Percentiles rank a stretch among this genome's conserved stretches.
These are phyloP conservation scores for Colletotrichum orchidophilum DNA, from an alignment of 2,329 filamentous ascomycete genomes.

Conservation along the genomic window DNA sequence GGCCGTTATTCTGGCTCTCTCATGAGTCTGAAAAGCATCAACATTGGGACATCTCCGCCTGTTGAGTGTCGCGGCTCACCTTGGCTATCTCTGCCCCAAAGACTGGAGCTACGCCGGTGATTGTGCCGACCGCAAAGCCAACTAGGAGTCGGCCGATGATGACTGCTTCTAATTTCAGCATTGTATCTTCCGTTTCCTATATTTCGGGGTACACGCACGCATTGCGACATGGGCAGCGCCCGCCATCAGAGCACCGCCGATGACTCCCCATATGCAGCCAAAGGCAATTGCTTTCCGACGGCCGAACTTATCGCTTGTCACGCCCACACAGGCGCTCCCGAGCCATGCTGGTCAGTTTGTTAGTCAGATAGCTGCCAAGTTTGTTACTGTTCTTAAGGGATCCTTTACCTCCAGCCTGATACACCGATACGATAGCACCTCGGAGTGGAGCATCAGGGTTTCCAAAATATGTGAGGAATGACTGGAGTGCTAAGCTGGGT, in stretches of 20 bases:
- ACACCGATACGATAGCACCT: conserved; percentile 51
- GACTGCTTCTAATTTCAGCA: conserved; percentile 37
- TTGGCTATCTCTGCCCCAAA: conserved; percentile 53
- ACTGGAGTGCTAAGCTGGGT: conserved; percentile 47
- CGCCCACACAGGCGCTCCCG: conserved; percentile 50
- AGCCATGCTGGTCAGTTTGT: conserved; percentile 44
- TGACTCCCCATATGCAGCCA: conserved; percentile 49
- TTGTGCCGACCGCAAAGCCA: conserved; percentile 51
- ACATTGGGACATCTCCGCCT: neutral
- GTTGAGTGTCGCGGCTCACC: conserved; percentile 31
- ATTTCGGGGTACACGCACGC: conserved; percentile 38
- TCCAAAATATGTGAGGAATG: conserved; percentile 47
- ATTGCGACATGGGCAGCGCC: conserved; percentile 51
- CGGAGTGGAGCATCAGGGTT: conserved; percentile 45
- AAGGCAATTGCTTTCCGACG: conserved; percentile 51
- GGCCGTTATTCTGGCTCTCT: conserved; percentile 50
- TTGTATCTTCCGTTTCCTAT: no score
- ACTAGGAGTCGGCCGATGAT: conserved; percentile 49
- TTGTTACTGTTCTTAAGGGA: neutral
- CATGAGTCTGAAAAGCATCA: conserved; percentile 40
- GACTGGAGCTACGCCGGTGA: conserved; percentile 51
- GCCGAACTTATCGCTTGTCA: conserved; percentile 49
- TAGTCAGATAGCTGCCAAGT: neutral
- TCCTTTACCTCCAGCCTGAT: conserved; percentile 47
- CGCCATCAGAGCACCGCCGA: conserved; percentile 51